Evolutionary conservation across 2,329 filamentous ascomycete species (phyloP).

Genomic region (Pezicula carpinea): DNA sequence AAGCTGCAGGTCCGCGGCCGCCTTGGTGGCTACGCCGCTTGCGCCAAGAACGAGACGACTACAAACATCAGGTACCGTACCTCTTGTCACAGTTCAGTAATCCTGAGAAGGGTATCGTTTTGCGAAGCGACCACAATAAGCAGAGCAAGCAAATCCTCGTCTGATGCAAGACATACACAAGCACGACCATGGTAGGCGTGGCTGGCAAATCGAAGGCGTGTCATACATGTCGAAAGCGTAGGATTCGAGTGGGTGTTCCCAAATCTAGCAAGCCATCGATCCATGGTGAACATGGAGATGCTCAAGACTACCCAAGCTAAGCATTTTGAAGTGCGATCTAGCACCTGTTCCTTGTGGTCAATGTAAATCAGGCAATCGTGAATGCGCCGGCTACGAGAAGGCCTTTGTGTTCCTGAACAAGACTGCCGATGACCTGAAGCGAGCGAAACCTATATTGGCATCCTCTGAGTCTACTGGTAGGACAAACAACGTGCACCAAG

Average conservation of each 20-base stretch:
- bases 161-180: neutral
- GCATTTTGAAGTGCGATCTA: neutral
- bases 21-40: too few relatives aligned
- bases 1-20: too few relatives aligned
- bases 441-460: neutral
- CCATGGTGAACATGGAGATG: too few relatives aligned
- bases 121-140: neutral
- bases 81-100: too few relatives aligned
- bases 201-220: neutral
- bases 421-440: neutral
- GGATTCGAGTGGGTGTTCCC: neutral
- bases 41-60: too few relatives aligned
- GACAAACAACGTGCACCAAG: neutral
- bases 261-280: neutral
- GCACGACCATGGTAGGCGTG: neutral
- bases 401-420: neutral
- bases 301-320: neutral
- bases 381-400: neutral
- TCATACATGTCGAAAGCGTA: neutral
- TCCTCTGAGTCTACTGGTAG: neutral
- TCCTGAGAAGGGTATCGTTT: neutral
- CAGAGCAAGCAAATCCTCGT: neutral
- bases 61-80: too few relatives aligned
- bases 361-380: neutral
- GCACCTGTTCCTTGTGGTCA: neutral